These are phyloP conservation scores for Chlamydomonas reinhardtii DNA, from an alignment of 163 green algal species.

Conservation along the genomic window DNA sequence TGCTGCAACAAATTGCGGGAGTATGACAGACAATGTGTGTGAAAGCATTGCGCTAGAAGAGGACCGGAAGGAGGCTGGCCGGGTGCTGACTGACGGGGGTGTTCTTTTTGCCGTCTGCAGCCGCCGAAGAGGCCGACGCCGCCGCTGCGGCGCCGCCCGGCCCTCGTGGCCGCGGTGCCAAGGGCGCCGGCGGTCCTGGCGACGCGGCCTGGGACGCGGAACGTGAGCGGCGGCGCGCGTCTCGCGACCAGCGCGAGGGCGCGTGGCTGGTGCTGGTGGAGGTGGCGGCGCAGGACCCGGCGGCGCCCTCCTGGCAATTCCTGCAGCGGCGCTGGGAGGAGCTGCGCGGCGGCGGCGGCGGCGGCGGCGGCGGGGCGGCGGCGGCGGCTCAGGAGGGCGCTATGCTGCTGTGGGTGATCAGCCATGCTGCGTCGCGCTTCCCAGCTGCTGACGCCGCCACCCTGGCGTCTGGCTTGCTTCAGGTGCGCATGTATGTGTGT, in stretches of 20 bases:
- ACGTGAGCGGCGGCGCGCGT: background rate
- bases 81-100: too few species aligned
- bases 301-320: slow-evolving; percentile 81
- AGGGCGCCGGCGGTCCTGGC: too few species aligned
- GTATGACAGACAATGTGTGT: too few species aligned
- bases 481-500: slow-evolving; percentile 62
- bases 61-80: too few species aligned
- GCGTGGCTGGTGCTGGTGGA: slow-evolving; percentile 77
- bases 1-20: background rate
- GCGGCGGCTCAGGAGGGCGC: slow-evolving; percentile 56
- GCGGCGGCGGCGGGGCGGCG: background rate
- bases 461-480: slow-evolving; percentile 73
- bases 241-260: slow-evolving; percentile 44
- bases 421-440: slow-evolving; percentile 67
- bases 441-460: slow-evolving; percentile 63
- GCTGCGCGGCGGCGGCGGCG: slow-evolving; percentile 45
- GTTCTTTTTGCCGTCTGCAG: too few species aligned
- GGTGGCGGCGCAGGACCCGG: slow-evolving; percentile 70
- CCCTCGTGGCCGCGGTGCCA: too few species aligned
- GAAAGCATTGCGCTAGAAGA: too few species aligned
- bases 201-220: too few species aligned
- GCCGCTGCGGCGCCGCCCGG: too few species aligned
- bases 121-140: too few species aligned
- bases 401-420: slow-evolving; percentile 81
- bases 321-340: slow-evolving; percentile 69